Evolutionary conservation across 2,329 filamentous ascomycete species (phyloP), one percentile per base, ranked within the genome.

Genomic region (Penicillium sp.): DNA sequence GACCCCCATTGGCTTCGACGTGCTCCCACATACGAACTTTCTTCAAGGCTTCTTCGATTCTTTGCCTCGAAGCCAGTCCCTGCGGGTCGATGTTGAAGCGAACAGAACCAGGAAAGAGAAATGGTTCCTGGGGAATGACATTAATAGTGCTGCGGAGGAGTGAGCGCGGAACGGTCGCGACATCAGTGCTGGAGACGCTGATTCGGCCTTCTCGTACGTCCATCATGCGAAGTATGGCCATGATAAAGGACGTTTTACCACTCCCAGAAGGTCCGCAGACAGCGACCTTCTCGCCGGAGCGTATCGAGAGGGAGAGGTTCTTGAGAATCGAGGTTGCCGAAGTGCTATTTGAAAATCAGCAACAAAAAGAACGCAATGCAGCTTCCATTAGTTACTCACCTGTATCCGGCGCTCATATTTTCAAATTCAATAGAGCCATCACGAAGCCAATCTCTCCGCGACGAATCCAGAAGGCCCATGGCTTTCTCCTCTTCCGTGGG

Each of bases 31-130:
- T 9, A 8, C 33, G 15, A 3, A 36, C 33, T 20, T 19, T 36
- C 7, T 16, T 17, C 10, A 36, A n/a, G 14, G 23, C 21, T 16
- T 7, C n/a, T 11, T 17, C 16, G 15, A 36, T 36, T 6, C 15
- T 10, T 3, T 27, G 14, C 21, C 17, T 15, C 7, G 33, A 27
- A 7, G 14, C 21, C 15, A 27, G 13, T 4, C 11, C 21, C 13
- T n/a, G 10, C 4, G 33, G 33, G 44, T 78, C 75, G 1, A 73
- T 57, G 16, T 79, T 79, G 10, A 64, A 50, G 2, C 73, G 67
- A 2, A 80, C 60, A 4, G 45, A 36, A 0, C 50, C 55, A 9
- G 47, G 48, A 3, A 51, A 35, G 13, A 54, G 30, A 39, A 48
- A 54, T 1, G 53, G 49, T 5, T 60, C 54, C 39, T 60, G 57